Evolutionary conservation across 192 early-diverging fungal genomes (phyloP).

Genomic region (Podila minutissima): DNA sequence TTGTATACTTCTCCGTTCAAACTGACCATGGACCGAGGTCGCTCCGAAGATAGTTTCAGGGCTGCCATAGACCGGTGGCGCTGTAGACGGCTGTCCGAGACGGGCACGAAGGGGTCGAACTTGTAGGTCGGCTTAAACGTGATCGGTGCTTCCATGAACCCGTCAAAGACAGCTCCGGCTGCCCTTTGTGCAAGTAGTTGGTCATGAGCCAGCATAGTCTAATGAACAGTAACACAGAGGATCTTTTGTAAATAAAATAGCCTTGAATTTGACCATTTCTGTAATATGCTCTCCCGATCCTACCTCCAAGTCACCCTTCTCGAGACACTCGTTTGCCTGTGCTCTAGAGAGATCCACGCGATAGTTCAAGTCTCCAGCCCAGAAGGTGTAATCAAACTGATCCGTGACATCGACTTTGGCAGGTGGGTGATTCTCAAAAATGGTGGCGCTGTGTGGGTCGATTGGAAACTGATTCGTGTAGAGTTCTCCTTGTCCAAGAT

Average conservation of each 20-base stretch:
- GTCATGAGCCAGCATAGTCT: constrained; percentile 58
- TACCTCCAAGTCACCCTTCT: constrained; percentile 60
- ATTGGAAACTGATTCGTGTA: neutral
- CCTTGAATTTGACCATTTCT: neutral
- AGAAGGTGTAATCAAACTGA: constrained; percentile 68
- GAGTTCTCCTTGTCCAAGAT: neutral
- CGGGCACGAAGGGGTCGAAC: constrained; percentile 61
- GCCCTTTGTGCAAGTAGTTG: constrained; percentile 51
- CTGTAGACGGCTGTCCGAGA: constrained; percentile 14
- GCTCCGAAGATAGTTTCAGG: constrained; percentile 11
- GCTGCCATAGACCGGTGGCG: neutral
- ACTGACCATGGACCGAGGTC: constrained; percentile 27
- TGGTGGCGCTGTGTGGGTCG: neutral
- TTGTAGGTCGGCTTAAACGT: constrained; percentile 84
- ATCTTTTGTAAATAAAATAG: neutral
- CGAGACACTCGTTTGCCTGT: constrained; percentile 58
- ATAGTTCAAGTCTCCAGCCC: constrained; percentile 87
- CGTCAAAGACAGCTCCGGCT: constrained; percentile 29
- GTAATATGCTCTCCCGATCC: neutral
- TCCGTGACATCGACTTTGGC: constrained; percentile 49
- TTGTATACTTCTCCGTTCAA: neutral
- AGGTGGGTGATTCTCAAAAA: neutral
- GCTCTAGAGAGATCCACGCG: constrained; percentile 65
- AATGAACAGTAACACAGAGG: neutral
- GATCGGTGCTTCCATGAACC: constrained; percentile 75